phyloP scores from a whole-genome alignment of 257 asterid genomes.

The Coffea canephora region DNA sequence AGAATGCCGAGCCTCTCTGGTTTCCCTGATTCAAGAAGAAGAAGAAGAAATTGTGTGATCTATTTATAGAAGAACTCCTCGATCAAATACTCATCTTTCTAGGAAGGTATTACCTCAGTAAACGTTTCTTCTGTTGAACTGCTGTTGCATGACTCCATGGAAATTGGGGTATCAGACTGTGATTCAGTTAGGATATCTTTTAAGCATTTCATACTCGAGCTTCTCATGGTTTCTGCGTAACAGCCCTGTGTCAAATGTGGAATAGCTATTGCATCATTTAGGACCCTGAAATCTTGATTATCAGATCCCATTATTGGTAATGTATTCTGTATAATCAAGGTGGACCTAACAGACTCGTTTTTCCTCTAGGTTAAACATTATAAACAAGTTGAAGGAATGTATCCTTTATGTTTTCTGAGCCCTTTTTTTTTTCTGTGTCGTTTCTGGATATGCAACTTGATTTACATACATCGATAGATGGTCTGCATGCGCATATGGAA shows the following conservation, averaged over 20 bases:
- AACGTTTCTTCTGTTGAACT: slow-evolving; percentile 40
- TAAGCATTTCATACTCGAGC: slow-evolving; percentile 53
- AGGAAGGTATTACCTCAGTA: slow-evolving; percentile 40
- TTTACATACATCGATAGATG: background rate
- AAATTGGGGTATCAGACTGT: slow-evolving; percentile 53
- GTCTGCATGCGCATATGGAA: background rate
- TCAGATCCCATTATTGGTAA: slow-evolving; percentile 12
- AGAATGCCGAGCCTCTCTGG: slow-evolving; percentile 26
- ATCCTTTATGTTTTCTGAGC: no score
- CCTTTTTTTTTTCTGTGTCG: no score
- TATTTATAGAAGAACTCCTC: background rate
- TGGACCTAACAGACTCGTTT: slow-evolving; percentile 34
- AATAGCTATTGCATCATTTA: slow-evolving; percentile 21
- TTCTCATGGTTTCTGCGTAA: slow-evolving; percentile 22
- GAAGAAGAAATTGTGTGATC: slow-evolving; percentile 12
- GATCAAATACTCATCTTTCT: background rate
- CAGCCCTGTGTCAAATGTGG: slow-evolving; percentile 22
- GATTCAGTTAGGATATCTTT: slow-evolving; percentile 78
- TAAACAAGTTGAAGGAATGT: slow-evolving; percentile 8
- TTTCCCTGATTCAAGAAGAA: slow-evolving; percentile 36
- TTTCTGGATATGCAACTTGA: background rate
- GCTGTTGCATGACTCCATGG: slow-evolving; percentile 31
- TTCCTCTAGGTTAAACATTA: slow-evolving; percentile 25
- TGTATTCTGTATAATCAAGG: slow-evolving; percentile 20
- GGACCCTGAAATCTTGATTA: background rate